Percentiles rank a stretch among this genome's conserved stretches.
Conservation (phyloP, 2,329 filamentous ascomycete genomes). For the Penicillium sp. region DNA sequence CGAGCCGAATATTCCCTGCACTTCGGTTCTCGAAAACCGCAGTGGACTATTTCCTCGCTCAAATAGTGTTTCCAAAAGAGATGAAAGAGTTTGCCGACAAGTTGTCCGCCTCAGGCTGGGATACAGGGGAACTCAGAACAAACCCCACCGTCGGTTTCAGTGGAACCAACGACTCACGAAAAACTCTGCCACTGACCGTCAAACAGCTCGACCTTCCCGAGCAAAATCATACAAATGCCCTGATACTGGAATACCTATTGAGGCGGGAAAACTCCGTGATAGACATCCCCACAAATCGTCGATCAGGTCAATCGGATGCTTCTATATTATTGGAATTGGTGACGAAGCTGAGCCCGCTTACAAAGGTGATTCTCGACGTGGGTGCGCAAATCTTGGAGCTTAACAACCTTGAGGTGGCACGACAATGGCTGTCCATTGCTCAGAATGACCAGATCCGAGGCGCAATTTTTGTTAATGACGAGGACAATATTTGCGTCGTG, state of each 20-base stretch:
- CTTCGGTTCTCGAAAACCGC: constrained; percentile 48
- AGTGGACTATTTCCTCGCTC: constrained; percentile 58
- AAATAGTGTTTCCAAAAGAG: constrained; percentile 46
- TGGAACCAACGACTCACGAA: not conserved
- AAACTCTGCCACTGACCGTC: not conserved
- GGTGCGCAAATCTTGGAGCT: not conserved
- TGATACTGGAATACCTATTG: not conserved
- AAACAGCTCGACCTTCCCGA: not conserved
- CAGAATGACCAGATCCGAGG: not conserved
- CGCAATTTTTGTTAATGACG: not conserved
- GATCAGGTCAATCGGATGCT: not conserved
- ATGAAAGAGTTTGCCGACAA: constrained; percentile 59
- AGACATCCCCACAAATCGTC: not conserved
- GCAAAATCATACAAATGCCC: not conserved
- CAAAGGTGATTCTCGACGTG: not conserved
- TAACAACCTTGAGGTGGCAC: not conserved
- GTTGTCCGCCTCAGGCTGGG: constrained; percentile 51
- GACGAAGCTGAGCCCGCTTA: not conserved
- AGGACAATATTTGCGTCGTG: not conserved
- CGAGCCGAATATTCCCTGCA: constrained; percentile 46
- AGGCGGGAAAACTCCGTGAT: not conserved
- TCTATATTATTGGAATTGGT: not conserved
- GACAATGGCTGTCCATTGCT: not conserved
- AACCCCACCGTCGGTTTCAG: not conserved
- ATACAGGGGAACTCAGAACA: not conserved